Percentiles rank a stretch among this genome's conserved stretches.
Conservation (phyloP, 1,139 yeast genomes). For the Diutina rugosa region DNA sequence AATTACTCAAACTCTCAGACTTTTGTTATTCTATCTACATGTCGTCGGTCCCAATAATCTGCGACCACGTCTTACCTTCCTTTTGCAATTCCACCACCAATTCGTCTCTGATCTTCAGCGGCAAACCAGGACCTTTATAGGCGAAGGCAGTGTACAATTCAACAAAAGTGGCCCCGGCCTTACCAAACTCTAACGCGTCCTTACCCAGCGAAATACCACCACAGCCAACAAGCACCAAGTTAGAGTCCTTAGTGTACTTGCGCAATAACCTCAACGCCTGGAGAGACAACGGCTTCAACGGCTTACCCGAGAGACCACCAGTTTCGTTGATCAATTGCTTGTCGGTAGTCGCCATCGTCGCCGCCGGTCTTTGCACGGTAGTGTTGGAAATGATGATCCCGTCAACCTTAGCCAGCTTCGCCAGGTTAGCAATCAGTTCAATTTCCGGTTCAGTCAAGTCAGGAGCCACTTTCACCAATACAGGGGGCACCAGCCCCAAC, state of each 20-base stretch:
- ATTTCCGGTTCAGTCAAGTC: conserved; percentile 78
- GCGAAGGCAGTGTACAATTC: conserved; percentile 86
- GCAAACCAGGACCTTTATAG: conserved; percentile 84
- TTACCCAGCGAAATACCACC: conserved; percentile 83
- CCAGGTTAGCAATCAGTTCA: conserved; percentile 71
- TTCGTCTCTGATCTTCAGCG: conserved; percentile 67
- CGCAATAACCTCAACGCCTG: conserved; percentile 59
- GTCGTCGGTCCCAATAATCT: conserved; percentile 52
- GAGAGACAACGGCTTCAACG: conserved; percentile 73
- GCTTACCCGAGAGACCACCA: conserved; percentile 90
- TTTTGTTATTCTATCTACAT: conserved; percentile 7
- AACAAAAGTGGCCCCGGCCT: conserved; percentile 84
- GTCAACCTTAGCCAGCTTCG: conserved; percentile 66
- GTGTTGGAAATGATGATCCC: conserved; percentile 92
- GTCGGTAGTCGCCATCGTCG: conserved; percentile 34
- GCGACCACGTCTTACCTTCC: conserved; percentile 77
- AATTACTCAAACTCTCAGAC: no score
- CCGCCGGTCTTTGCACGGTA: conserved; percentile 65
- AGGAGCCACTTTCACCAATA: conserved; percentile 87
- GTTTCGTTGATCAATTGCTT: conserved; percentile 34
- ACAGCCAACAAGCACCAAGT: conserved; percentile 75
- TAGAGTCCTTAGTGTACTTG: conserved; percentile 60
- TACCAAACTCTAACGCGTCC: conserved; percentile 85
- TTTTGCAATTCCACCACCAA: conserved; percentile 49
- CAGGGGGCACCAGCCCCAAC: conserved; percentile 48